Percentiles rank a stretch among this genome's conserved stretches.
phyloP scores from a whole-genome alignment of 176 grass and related monocot genomes.

The Metroxylon sagu region DNA sequence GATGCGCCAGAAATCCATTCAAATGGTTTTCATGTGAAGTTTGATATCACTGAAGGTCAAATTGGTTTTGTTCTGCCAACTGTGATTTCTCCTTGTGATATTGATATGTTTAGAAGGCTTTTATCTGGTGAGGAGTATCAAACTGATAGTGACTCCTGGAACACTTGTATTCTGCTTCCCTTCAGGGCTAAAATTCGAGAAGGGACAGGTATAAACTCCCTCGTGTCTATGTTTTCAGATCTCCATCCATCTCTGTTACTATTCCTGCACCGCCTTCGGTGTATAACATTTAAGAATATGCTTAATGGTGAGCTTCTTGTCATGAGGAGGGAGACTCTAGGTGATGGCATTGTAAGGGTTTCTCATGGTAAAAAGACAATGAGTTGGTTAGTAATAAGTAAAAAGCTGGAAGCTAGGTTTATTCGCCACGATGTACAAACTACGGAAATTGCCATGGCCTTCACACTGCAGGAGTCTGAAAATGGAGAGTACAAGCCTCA shows the following conservation, averaged over 20 bases:
- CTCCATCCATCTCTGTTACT: constrained; percentile 92
- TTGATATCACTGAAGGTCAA: constrained; percentile 88
- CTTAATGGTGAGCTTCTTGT: constrained; percentile 46
- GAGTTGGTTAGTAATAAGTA: constrained; percentile 83
- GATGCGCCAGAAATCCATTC: constrained; percentile 98
- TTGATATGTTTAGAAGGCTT: constrained; percentile 35
- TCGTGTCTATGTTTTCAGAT: constrained; percentile 93
- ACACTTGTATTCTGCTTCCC: constrained; percentile 85
- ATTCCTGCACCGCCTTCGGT: constrained; percentile 74
- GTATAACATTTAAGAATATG: constrained; percentile 78
- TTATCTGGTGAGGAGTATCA: constrained; percentile 42
- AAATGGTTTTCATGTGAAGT: constrained; percentile 96
- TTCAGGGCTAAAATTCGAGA: constrained; percentile 66
- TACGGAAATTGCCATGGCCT: constrained; percentile 87
- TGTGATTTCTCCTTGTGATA: constrained; percentile 52
- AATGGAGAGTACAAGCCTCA: constrained; percentile 52
- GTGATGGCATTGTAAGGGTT: constrained; percentile 83
- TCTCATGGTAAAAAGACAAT: constrained; percentile 71
- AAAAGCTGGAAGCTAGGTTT: constrained; percentile 46
- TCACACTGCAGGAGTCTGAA: constrained; percentile 74
- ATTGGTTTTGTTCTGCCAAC: constrained; percentile 97
- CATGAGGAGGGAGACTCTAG: constrained; percentile 69
- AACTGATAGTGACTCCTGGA: constrained; percentile 31
- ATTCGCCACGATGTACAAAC: constrained; percentile 61
- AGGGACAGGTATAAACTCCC: constrained; percentile 43